These are phyloP conservation scores for Sarocladiaceae sp. DNA, from an alignment of 2,329 filamentous ascomycete genomes.

Conservation along the genomic window DNA sequence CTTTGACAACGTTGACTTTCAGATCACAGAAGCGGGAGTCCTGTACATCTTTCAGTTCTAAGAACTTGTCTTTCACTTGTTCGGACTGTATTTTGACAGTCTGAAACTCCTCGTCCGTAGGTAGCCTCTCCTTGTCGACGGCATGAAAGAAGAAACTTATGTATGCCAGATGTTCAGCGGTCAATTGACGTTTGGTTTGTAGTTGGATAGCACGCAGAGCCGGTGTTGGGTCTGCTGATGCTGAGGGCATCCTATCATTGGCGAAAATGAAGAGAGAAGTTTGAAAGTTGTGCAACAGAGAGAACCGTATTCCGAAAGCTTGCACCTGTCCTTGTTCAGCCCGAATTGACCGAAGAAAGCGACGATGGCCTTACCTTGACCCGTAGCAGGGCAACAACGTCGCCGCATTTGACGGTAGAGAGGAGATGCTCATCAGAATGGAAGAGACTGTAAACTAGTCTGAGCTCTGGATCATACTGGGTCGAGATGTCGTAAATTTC, in stretches of 20 bases:
- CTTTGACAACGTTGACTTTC: constrained; percentile 60
- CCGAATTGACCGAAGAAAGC: background rate
- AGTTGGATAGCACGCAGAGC: constrained; percentile 19
- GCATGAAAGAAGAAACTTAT: constrained; percentile 42
- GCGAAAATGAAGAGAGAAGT: constrained; percentile 25
- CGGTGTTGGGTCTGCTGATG: constrained; percentile 29
- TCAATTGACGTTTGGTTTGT: constrained; percentile 17
- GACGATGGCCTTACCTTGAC: constrained; percentile 41
- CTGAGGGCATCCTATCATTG: constrained; percentile 31
- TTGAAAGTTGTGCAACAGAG: constrained; percentile 35
- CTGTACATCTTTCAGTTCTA: constrained; percentile 56
- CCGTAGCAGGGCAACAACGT: constrained; percentile 39
- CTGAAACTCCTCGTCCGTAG: constrained; percentile 37
- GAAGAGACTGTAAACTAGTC: background rate
- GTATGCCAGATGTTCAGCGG: constrained; percentile 30
- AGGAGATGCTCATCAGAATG: constrained; percentile 35
- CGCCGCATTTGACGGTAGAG: constrained; percentile 37
- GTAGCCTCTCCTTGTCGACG: constrained; percentile 37
- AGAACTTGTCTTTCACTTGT: constrained; percentile 51
- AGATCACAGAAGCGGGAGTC: constrained; percentile 58
- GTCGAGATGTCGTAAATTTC: constrained; percentile 48
- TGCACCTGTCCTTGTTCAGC: constrained; percentile 32
- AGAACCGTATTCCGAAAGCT: constrained; percentile 22
- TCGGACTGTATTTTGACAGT: constrained; percentile 29
- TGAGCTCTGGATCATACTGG: constrained; percentile 1